Evolutionary conservation across 257 asterid genomes (phyloP).

Genomic region (Voacanga thouarsii): DNA sequence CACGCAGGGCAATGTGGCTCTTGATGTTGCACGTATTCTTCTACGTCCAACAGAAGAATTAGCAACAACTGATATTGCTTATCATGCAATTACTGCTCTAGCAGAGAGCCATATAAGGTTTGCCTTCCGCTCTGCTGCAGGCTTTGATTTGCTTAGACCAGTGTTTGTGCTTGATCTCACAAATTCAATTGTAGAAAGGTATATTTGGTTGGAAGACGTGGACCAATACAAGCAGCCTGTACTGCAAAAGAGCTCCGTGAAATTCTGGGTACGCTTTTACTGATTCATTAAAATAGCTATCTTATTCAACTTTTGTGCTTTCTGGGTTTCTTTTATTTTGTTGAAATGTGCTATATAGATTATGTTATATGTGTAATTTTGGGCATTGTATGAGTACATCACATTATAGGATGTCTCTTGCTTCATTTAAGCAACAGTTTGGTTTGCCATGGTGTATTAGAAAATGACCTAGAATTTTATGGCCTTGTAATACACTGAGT

Average conservation of each 20-base stretch:
- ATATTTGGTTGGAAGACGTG: slow-evolving; percentile 94
- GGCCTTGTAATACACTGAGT: background rate
- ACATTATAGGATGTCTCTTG: background rate
- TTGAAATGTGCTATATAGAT: background rate
- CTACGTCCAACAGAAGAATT: slow-evolving; percentile 72
- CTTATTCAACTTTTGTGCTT: background rate
- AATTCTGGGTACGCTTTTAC: slow-evolving; percentile 51
- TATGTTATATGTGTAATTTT: background rate
- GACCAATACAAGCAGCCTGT: slow-evolving; percentile 95
- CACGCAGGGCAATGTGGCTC: slow-evolving; percentile 92
- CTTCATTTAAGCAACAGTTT: background rate
- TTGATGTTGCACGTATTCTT: slow-evolving; percentile 90
- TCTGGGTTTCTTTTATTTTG: background rate
- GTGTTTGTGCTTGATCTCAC: slow-evolving; percentile 14
- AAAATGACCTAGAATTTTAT: background rate
- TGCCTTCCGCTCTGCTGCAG: slow-evolving; percentile 11
- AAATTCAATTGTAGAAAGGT: slow-evolving; percentile 59
- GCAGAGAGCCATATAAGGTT: slow-evolving; percentile 78
- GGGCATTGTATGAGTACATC: background rate
- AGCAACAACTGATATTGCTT: slow-evolving; percentile 77
- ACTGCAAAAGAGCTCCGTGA: slow-evolving; percentile 95
- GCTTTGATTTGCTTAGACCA: background rate
- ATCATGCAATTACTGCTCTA: slow-evolving; percentile 75
- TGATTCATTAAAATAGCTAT: slow-evolving; percentile 11
- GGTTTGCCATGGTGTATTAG: background rate